These are phyloP conservation scores for Pseudonectria foliicola DNA, from an alignment of 2,329 filamentous ascomycete species.

Conservation along the genomic window DNA sequence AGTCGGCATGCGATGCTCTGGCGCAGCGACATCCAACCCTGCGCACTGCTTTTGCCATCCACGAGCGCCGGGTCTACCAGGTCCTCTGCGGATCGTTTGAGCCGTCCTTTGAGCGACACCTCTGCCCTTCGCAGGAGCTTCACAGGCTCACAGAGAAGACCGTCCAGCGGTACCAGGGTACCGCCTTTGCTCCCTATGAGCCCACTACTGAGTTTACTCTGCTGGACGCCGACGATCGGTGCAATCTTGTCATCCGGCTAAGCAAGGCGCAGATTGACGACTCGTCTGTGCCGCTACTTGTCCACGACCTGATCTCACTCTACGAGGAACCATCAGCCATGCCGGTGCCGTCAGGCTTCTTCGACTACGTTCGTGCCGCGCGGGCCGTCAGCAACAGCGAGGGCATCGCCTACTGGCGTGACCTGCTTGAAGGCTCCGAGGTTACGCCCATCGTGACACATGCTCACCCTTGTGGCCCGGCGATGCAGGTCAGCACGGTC, in stretches of 20 bases:
- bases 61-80: slow-evolving; percentile 41
- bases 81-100: slow-evolving; percentile 36
- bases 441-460: slow-evolving; percentile 41
- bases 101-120: slow-evolving; percentile 37
- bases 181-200: slow-evolving; percentile 32
- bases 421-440: slow-evolving; percentile 35
- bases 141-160: slow-evolving; percentile 32
- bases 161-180: slow-evolving; percentile 35
- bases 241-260: slow-evolving; percentile 40
- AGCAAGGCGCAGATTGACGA: slow-evolving; percentile 45
- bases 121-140: slow-evolving; percentile 35
- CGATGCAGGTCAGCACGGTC: slow-evolving; percentile 32
- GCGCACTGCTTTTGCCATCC: slow-evolving; percentile 45
- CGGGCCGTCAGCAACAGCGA: slow-evolving; percentile 29
- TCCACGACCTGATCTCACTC: slow-evolving; percentile 41
- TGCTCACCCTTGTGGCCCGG: slow-evolving; percentile 33
- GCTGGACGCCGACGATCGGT: slow-evolving; percentile 40
- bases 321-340: slow-evolving; percentile 33
- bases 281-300: slow-evolving; percentile 35
- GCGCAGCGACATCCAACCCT: slow-evolving; percentile 42
- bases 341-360: slow-evolving; percentile 36
- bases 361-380: slow-evolving; percentile 39
- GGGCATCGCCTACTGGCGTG: slow-evolving; percentile 39
- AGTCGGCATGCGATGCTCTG: slow-evolving; percentile 39
- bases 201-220: slow-evolving; percentile 45